A percentile compares a stretch with the other conserved stretches of the same genome.
phyloP scores from a whole-genome alignment of 163 green algal species.

The Chlorella variabilis region DNA sequence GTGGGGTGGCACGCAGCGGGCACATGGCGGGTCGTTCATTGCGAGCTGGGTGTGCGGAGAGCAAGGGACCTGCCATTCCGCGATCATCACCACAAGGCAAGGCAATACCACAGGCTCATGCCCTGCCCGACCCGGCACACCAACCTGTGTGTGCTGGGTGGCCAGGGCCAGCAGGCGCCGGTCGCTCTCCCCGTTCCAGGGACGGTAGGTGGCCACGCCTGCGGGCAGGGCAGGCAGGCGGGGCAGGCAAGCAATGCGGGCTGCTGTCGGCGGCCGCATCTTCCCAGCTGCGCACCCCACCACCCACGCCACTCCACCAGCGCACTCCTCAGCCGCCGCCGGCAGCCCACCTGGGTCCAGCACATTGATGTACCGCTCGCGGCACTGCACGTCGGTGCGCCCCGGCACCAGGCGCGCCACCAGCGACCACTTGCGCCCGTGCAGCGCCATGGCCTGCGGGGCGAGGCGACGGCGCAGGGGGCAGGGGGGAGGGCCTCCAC shows the following conservation, averaged over 20 bases:
- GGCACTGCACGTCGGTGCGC: slow-evolving; percentile 60
- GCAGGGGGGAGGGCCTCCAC: too few relatives aligned
- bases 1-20: neutral
- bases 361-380: slow-evolving; percentile 56
- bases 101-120: neutral
- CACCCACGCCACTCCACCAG: neutral
- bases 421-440: slow-evolving; percentile 51
- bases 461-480: too few relatives aligned
- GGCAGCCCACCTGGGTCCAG: slow-evolving; percentile 40
- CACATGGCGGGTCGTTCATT: neutral
- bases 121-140: neutral
- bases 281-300: too few relatives aligned
- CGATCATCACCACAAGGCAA: too few relatives aligned
- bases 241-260: too few relatives aligned
- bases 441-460: slow-evolving; percentile 30
- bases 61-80: too few relatives aligned
- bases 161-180: slow-evolving; percentile 3
- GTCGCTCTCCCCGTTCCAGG: slow-evolving; percentile 7
- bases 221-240: neutral
- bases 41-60: neutral
- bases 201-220: slow-evolving; percentile 3
- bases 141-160: slow-evolving; percentile 10
- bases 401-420: slow-evolving; percentile 49
- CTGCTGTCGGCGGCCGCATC: too few relatives aligned
- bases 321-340: neutral